Percentiles rank a stretch among this genome's conserved stretches.
Conservation (phyloP, 2,329 filamentous ascomycete genomes). For the Penicillium sumatraense region DNA sequence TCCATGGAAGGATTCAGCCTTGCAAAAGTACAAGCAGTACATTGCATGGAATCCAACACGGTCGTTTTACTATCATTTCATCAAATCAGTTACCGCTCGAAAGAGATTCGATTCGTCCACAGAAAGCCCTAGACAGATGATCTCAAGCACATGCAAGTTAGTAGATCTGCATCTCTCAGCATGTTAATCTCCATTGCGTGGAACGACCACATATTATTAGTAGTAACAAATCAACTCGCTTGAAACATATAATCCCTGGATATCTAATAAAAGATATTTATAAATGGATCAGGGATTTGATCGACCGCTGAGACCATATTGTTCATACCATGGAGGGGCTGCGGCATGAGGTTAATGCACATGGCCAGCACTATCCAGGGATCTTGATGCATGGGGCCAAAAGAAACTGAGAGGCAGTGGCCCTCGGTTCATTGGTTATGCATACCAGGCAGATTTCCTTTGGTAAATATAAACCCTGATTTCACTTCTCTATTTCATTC, state of each 20-base stretch:
- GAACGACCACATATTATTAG: too few relatives aligned
- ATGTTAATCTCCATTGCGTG: too few relatives aligned
- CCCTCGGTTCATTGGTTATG: not conserved
- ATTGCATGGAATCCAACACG: not conserved
- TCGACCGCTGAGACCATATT: not conserved
- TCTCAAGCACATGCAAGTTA: too few relatives aligned
- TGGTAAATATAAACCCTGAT: too few relatives aligned
- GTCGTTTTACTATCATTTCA: not conserved
- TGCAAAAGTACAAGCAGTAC: not conserved
- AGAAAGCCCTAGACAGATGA: not conserved
- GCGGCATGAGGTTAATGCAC: not conserved
- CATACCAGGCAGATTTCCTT: not conserved
- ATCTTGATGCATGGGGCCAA: not conserved
- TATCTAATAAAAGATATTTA: not conserved
- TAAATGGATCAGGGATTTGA: not conserved
- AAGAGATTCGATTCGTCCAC: not conserved
- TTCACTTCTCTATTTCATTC: too few relatives aligned
- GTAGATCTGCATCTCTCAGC: too few relatives aligned
- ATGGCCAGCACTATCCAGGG: not conserved
- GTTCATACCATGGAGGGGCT: not conserved
- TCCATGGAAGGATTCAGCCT: not conserved
- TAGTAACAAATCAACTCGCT: too few relatives aligned
- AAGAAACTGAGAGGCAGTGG: not conserved
- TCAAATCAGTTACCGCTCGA: not conserved
- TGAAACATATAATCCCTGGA: not conserved